Evolutionary conservation across 176 grass and related monocot species (phyloP), one percentile per base, ranked within the genome.

Genomic region (Carex parvula): DNA sequence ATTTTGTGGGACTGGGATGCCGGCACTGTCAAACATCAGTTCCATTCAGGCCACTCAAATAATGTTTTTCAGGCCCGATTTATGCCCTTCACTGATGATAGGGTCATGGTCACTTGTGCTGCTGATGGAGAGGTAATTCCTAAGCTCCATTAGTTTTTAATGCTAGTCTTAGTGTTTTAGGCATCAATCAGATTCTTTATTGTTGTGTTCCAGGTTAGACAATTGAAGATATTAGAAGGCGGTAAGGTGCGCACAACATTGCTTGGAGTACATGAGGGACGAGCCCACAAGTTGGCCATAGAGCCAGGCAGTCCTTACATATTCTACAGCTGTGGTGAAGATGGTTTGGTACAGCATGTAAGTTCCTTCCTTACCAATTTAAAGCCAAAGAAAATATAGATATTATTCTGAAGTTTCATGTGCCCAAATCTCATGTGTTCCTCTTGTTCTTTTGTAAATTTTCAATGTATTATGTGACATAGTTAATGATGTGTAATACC

Each of bases 271-370:
- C 95, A 98, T 87, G 86, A 78, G 39, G 84, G 88, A 69, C 85
- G 83, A 77, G 91, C 91, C 82, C 95, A 98, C 86, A 98, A 91
- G 84, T 85, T 98, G 60, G 92, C 86, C 55, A 83, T 98, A 81
- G 92, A 98, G 68, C 88, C 91, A 65, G 89, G 91, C 48, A 98
- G 89, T 61, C 88, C 95, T 82, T 84, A 93, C 64, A 93, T 95
- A 80, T 92, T 98, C 73, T 98, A 98, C 83, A 93, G 91, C 80
- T 93, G 91, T 33, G 92, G 95, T 48, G 92, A 95, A 88, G 95
- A 98, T 86, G 95, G 92, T 61, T 72, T 90, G 71, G 92, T 98
- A 86, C 92, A 93, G 71, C 95, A 95, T 86, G 95, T 93, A 70
- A 92, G 87, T 20, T 84, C 11, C 37, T 26, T 74, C 29, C 77